Percentiles rank a stretch among this genome's conserved stretches.
Conservation (phyloP, 176 grass and related monocot genomes). For the Zizania latifolia region DNA sequence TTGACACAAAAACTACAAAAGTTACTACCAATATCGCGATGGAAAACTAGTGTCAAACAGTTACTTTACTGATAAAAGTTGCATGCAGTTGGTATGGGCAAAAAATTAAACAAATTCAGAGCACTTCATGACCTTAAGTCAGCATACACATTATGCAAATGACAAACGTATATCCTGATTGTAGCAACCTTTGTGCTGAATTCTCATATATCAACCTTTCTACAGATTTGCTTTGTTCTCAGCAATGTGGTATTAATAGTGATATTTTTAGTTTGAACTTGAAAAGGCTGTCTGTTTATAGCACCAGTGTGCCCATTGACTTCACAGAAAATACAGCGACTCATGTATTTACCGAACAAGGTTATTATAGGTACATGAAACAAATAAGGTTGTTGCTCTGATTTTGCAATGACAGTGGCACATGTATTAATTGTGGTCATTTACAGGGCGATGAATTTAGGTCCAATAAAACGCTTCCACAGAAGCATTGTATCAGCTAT, state of each 20-base stretch:
- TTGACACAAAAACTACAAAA: slow-evolving; percentile 20
- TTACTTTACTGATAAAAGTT: background rate
- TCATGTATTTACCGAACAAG: too few species aligned
- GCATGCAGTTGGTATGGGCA: background rate
- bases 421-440: background rate
- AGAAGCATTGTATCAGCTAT: background rate
- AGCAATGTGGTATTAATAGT: too few species aligned
- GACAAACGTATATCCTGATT: background rate
- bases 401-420: background rate
- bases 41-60: background rate
- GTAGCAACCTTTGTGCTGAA: background rate
- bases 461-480: background rate
- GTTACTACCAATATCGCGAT: background rate
- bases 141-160: background rate
- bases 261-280: slow-evolving; percentile 6
- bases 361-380: slow-evolving; percentile 1
- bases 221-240: background rate
- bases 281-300: background rate
- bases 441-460: background rate
- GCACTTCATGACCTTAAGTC: background rate
- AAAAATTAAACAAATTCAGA: background rate
- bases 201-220: background rate
- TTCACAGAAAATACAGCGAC: slow-evolving; percentile 13
- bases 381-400: background rate
- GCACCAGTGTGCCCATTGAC: background rate